phyloP scores from a whole-genome alignment of 148 eudicot species.

The Fallopia convolvulus region DNA sequence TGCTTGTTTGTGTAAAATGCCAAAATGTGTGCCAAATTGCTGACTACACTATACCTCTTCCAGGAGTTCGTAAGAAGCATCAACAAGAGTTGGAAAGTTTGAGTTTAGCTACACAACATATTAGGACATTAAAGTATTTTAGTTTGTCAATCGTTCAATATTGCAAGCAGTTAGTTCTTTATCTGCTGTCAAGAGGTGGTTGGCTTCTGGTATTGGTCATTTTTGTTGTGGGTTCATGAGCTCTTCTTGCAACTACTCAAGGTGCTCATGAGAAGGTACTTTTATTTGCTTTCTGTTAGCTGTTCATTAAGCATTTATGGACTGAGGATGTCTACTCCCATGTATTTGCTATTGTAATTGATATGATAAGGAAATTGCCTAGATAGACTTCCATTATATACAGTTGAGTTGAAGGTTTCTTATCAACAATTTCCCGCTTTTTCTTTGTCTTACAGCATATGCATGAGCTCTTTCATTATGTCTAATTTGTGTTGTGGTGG shows the following conservation, averaged over 20 bases:
- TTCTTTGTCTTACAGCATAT: slow-evolving; percentile 57
- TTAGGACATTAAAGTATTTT: slow-evolving; percentile 67
- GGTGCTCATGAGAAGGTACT: slow-evolving; percentile 92
- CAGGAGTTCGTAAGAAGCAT: slow-evolving; percentile 67
- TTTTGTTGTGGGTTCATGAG: slow-evolving; percentile 29
- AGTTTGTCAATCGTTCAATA: slow-evolving; percentile 54
- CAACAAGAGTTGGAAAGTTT: slow-evolving; percentile 65
- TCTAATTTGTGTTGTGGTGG: slow-evolving; percentile 91
- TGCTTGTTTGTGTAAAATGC: not conserved
- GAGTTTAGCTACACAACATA: slow-evolving; percentile 66
- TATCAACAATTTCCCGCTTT: not conserved
- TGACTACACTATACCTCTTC: slow-evolving; percentile 19
- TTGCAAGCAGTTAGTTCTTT: slow-evolving; percentile 40
- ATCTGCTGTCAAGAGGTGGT: slow-evolving; percentile 61
- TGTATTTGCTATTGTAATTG: not conserved
- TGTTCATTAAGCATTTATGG: not conserved
- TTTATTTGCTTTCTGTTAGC: not conserved
- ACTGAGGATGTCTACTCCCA: not conserved
- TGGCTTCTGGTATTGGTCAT: slow-evolving; percentile 55
- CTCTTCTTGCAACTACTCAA: slow-evolving; percentile 47
- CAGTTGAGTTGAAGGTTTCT: not conserved
- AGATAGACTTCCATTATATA: not conserved
- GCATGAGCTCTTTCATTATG: slow-evolving; percentile 54
- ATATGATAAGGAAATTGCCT: not conserved
- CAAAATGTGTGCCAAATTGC: not conserved